Evolutionary conservation across 2,329 filamentous ascomycete genomes (phyloP).

Genomic region (Phaeosphaeriaceae sp.): DNA sequence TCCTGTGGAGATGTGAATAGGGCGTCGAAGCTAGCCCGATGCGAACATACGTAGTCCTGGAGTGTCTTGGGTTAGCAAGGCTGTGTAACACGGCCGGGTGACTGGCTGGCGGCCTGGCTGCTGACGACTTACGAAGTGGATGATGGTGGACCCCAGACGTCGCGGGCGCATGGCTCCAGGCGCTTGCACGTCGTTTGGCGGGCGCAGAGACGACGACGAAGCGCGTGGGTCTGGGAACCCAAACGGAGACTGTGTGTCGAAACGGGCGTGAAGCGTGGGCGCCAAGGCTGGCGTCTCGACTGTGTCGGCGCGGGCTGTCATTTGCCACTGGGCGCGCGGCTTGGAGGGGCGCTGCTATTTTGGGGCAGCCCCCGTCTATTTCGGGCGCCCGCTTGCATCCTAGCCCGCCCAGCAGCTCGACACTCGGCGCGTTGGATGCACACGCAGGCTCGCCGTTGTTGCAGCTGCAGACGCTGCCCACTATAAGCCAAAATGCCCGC

Average conservation of each 20-base stretch:
- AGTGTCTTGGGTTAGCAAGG: conserved; percentile 1
- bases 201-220: neutral
- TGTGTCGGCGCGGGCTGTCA: neutral
- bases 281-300: conserved; percentile 1
- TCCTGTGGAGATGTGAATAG: conserved; percentile 57
- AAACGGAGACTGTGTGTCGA: neutral
- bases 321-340: neutral
- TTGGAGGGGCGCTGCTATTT: neutral
- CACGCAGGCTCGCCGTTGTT: neutral
- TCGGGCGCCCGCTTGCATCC: neutral
- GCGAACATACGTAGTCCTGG: conserved; percentile 45
- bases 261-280: conserved; percentile 6
- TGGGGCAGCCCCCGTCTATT: conserved; percentile 1
- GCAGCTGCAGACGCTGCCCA: neutral
- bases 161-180: conserved; percentile 36
- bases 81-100: conserved; percentile 25
- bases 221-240: conserved; percentile 1
- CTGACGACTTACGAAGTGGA: conserved; percentile 74
- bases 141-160: conserved; percentile 64
- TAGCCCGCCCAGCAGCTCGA: neutral
- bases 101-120: conserved; percentile 23
- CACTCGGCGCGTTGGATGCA: conserved; percentile 1
- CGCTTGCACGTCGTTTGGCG: conserved; percentile 4
- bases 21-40: too few species aligned
- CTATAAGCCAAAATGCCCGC: neutral